Conservation (phyloP, 2,329 filamentous ascomycete species). For the Colletotrichum gigasporum region DNA sequence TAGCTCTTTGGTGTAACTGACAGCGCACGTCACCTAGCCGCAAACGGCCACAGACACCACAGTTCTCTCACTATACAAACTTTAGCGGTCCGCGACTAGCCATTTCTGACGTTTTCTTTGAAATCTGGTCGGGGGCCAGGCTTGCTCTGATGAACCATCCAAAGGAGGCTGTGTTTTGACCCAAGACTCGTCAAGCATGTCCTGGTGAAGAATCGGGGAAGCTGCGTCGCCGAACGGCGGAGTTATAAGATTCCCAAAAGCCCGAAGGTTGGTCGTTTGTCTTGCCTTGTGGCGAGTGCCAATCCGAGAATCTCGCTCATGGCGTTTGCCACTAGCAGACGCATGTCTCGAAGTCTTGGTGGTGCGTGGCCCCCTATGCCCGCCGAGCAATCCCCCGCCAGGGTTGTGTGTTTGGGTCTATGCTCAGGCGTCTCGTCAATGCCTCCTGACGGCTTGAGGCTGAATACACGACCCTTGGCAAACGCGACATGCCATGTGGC, state of each 20-base stretch:
- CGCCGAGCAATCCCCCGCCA: too few relatives aligned
- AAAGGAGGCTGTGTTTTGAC: not conserved
- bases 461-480: not conserved
- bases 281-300: too few relatives aligned
- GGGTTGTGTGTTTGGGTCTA: too few relatives aligned
- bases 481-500: not conserved
- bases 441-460: too few relatives aligned
- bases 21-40: conserved; percentile 5
- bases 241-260: not conserved
- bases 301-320: too few relatives aligned
- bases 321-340: too few relatives aligned
- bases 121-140: not conserved
- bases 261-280: too few relatives aligned
- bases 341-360: too few relatives aligned
- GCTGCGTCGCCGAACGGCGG: too few relatives aligned
- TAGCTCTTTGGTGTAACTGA: not conserved
- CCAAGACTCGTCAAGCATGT: not conserved
- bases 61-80: not conserved
- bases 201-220: not conserved
- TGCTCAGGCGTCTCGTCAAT: too few relatives aligned
- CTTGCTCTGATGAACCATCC: not conserved
- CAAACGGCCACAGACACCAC: conserved; percentile 8
- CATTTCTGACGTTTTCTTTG: not conserved
- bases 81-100: not conserved
- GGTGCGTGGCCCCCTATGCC: too few relatives aligned